These are phyloP conservation scores for Chlamydomonas reinhardtii DNA, from an alignment of 163 green algal genomes.

Conservation along the genomic window DNA sequence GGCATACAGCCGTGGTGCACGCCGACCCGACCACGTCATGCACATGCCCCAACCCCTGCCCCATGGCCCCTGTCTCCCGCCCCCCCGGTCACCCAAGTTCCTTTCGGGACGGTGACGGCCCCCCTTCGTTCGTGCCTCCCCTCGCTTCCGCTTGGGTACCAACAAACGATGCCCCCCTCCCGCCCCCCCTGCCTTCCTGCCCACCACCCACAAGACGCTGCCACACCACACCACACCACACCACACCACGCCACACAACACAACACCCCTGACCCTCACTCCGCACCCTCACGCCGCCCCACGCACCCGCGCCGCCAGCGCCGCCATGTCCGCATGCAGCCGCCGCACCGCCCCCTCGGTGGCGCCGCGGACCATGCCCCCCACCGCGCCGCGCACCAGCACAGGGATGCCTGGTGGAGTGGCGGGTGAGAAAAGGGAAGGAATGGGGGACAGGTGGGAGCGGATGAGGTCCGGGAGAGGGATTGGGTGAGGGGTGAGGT, in stretches of 20 bases:
- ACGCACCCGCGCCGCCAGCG: slow-evolving; percentile 6
- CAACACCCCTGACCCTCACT: neutral
- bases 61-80: too few species aligned
- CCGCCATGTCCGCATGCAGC: slow-evolving; percentile 15
- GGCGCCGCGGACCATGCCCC: slow-evolving; percentile 25
- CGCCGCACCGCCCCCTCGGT: neutral
- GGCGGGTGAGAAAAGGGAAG: too few species aligned
- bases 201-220: too few species aligned
- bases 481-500: neutral
- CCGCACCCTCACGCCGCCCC: neutral
- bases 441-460: neutral
- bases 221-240: neutral
- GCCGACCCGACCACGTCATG: too few species aligned
- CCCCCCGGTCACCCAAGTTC: too few species aligned
- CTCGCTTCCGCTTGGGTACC: too few species aligned
- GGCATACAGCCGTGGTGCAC: too few species aligned
- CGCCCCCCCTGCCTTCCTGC: too few species aligned
- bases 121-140: too few species aligned
- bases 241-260: neutral
- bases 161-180: too few species aligned
- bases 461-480: neutral
- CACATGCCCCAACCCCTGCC: too few species aligned
- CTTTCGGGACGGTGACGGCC: too few species aligned
- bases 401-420: slow-evolving; percentile 1
- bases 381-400: slow-evolving; percentile 19